Conservation (phyloP, 768 basidiomycete species). For the Rhodocollybia butyracea region DNA sequence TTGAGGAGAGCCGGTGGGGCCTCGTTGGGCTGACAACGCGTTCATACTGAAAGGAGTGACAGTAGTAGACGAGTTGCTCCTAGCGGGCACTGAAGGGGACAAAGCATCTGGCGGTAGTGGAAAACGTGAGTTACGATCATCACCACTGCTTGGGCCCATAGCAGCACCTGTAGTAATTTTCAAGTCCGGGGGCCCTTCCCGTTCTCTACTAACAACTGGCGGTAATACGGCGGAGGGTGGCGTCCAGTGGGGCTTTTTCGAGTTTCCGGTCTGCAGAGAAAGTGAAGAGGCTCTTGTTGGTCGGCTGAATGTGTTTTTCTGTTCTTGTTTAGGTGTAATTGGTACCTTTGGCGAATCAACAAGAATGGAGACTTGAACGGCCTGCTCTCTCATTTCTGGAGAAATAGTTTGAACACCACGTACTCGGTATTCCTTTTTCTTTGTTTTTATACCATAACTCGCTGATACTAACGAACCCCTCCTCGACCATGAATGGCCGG, state of each 20-base stretch:
- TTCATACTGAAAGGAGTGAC: background rate
- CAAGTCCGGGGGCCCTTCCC: background rate
- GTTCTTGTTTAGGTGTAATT: slow-evolving; percentile 9
- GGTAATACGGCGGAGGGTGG: background rate
- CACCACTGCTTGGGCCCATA: background rate
- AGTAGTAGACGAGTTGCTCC: slow-evolving; percentile 2
- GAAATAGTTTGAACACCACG: slow-evolving; percentile 70
- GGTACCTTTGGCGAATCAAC: slow-evolving; percentile 22
- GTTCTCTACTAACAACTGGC: background rate
- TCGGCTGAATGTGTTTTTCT: slow-evolving; percentile 17
- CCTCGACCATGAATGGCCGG: slow-evolving; percentile 23
- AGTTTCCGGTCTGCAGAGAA: background rate
- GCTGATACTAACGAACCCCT: slow-evolving; percentile 34
- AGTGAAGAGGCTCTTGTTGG: slow-evolving; percentile 1
- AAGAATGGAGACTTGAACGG: slow-evolving; percentile 50
- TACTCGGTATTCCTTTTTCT: slow-evolving; percentile 56
- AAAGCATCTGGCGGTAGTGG: slow-evolving; percentile 7
- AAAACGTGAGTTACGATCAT: background rate
- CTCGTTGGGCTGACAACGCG: background rate
- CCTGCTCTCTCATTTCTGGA: slow-evolving; percentile 49
- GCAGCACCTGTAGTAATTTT: background rate
- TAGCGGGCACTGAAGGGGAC: slow-evolving; percentile 12
- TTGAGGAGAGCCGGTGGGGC: background rate
- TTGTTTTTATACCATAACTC: slow-evolving; percentile 32
- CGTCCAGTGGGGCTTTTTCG: slow-evolving; percentile 1